Percentiles rank a stretch among this genome's conserved stretches.
Conservation (phyloP, 768 basidiomycete species). For the Hypholoma sublateritium region DNA sequence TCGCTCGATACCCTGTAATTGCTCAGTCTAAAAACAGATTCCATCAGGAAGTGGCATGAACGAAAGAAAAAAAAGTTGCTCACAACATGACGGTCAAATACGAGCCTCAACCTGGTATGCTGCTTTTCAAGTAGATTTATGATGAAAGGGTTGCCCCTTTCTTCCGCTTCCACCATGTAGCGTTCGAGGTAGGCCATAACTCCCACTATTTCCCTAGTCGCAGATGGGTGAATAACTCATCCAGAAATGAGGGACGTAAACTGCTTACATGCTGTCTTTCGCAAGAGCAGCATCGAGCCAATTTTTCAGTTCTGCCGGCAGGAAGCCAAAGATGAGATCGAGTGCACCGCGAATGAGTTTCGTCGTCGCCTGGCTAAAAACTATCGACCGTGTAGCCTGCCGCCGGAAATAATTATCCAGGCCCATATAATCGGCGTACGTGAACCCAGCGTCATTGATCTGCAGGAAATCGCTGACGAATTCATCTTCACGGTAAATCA, state of each 20-base stretch:
- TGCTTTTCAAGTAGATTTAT: constrained; percentile 77
- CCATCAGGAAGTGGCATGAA: constrained; percentile 1
- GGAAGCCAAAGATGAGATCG: constrained; percentile 95
- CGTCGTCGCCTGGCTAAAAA: constrained; percentile 64
- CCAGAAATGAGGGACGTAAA: not conserved
- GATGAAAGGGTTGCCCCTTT: constrained; percentile 76
- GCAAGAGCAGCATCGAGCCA: constrained; percentile 83
- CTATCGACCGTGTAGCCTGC: constrained; percentile 76
- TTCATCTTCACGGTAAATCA: constrained; percentile 80
- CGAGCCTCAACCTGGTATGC: constrained; percentile 69
- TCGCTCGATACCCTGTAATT: constrained; percentile 85
- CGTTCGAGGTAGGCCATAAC: constrained; percentile 64
- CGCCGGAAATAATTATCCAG: constrained; percentile 93
- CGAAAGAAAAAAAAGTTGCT: constrained; percentile 21
- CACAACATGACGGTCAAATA: constrained; percentile 77
- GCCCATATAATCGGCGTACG: constrained; percentile 94
- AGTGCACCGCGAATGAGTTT: constrained; percentile 87
- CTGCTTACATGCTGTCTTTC: constrained; percentile 70
- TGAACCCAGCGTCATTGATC: constrained; percentile 83
- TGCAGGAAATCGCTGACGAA: constrained; percentile 93
- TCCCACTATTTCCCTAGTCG: constrained; percentile 4
- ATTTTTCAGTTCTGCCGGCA: constrained; percentile 75
- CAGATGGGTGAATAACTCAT: not conserved
- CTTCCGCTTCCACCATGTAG: constrained; percentile 74
- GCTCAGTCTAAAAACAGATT: constrained; percentile 61